Base-by-base conservation (phyloP, 805 yeast species). In the Ogataea glucozyma region DNA sequence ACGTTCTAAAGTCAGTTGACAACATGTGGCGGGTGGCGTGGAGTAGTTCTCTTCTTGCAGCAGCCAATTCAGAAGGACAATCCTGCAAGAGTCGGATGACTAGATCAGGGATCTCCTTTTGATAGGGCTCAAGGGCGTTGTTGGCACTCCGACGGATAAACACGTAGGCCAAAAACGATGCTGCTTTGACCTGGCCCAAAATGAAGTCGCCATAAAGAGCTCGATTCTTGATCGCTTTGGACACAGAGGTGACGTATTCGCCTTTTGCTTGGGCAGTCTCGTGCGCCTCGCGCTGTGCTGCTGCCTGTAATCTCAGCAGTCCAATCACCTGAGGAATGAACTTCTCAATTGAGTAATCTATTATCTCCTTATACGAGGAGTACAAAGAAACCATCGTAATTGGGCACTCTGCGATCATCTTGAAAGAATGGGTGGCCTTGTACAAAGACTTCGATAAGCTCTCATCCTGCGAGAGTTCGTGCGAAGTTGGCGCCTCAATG, bases 11-110 rank as follows among this genome's bases (percentile, higher is more conserved):
- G 17, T 89, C 89, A 0, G 98, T 93, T 3, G 95, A 85, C 38
- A 93, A 67, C n/a, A 93, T 88, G 57, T 93, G 99, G 56, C 98
- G 75, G 3, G 96, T 87, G 0, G 97, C 97, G 51, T 93, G 98
- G 23, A 93, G 69, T 31, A 93, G 67, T 64, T 93, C 99, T 61
- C 90, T 89, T 57, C 98, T 75, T 0, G 97, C 96, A 3, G 89
- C 82, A 4, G 95, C 85, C 37, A 88, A 70, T 58, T 91, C 98
- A 13, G 93, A 82, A 3, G 99, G 99, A 62, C 98, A 93, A 62
- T 95, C 98, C 64, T 90, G 96, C 29, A 93, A 67, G 29, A 93
- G 67, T 50, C 98, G 72, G 41, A 90, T 76, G 29, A 93, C 86
- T 42, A 90, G 76, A 47, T 87, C 95, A 0, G 99, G 99, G 7